Percentiles rank a stretch among this genome's conserved stretches.
Conservation (phyloP, 2,329 filamentous ascomycete species). For the Ceratocystis huliohia region DNA sequence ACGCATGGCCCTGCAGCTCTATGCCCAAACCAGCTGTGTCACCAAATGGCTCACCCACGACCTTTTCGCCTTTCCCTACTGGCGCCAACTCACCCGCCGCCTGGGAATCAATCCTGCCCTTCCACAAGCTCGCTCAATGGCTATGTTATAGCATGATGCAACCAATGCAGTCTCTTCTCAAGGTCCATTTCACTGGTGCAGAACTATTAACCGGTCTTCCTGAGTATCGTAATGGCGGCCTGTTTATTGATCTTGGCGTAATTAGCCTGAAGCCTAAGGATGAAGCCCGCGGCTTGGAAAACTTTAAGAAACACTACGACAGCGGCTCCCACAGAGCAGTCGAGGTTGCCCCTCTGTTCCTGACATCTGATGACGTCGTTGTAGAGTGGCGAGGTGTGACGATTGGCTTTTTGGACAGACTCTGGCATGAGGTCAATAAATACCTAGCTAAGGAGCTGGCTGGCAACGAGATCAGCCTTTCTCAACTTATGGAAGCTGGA, state of each 20-base stretch:
- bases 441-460: constrained; percentile 49
- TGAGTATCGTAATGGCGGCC: constrained; percentile 82
- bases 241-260: constrained; percentile 75
- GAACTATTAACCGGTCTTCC: constrained; percentile 78
- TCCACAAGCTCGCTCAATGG: constrained; percentile 94
- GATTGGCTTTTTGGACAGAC: constrained; percentile 44
- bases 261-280: constrained; percentile 62
- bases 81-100: constrained; percentile 35
- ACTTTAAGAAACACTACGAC: constrained; percentile 52
- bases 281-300: constrained; percentile 53
- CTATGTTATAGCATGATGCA: constrained; percentile 88
- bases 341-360: constrained; percentile 46
- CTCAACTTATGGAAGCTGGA: constrained; percentile 87
- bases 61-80: constrained; percentile 36
- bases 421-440: constrained; percentile 46
- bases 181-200: constrained; percentile 66
- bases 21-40: constrained; percentile 47
- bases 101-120: constrained; percentile 74
- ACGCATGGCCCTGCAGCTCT: constrained; percentile 81
- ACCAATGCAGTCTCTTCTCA: constrained; percentile 70
- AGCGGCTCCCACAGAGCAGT: constrained; percentile 52
- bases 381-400: constrained; percentile 56
- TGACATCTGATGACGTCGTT: constrained; percentile 46
- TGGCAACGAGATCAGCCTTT: constrained; percentile 60
- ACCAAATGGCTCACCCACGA: constrained; percentile 36